phyloP scores from a whole-genome alignment of 2,329 filamentous ascomycete genomes.

The Neocucurbitaria cava region DNA sequence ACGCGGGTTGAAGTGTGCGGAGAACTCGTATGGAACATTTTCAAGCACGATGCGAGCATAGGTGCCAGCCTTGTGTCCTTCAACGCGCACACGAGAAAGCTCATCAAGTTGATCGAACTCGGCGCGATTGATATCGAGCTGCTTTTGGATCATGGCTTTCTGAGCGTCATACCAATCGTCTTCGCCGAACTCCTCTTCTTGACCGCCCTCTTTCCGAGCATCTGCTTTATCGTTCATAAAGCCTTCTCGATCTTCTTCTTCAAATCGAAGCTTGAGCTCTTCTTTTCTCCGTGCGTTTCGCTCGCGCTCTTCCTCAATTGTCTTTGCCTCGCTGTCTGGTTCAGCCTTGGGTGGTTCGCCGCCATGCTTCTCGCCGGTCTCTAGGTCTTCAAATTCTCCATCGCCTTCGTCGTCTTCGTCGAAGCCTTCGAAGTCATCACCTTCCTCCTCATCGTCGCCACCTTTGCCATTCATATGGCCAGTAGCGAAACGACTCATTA shows the following conservation, averaged over 20 bases:
- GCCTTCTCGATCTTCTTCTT: slow-evolving; percentile 97
- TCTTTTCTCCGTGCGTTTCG: slow-evolving; percentile 92
- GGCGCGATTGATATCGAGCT: slow-evolving; percentile 93
- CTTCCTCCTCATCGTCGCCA: slow-evolving; percentile 49
- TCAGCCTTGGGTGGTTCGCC: slow-evolving; percentile 49
- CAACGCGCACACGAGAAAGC: slow-evolving; percentile 79
- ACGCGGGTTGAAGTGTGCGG: slow-evolving; percentile 78
- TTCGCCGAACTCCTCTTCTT: slow-evolving; percentile 85
- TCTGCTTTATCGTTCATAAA: slow-evolving; percentile 89
- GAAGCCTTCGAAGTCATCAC: slow-evolving; percentile 64
- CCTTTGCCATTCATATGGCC: slow-evolving; percentile 62
- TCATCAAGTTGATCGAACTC: slow-evolving; percentile 91
- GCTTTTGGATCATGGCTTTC: slow-evolving; percentile 93
- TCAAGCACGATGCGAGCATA: slow-evolving; percentile 93
- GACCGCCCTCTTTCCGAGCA: slow-evolving; percentile 71
- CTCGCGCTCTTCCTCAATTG: slow-evolving; percentile 86
- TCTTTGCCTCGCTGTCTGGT: slow-evolving; percentile 55
- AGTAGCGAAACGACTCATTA: slow-evolving; percentile 79
- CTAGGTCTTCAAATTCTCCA: slow-evolving; percentile 84
- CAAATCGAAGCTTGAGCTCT: slow-evolving; percentile 91
- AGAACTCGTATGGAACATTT: slow-evolving; percentile 89
- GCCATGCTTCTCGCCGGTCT: slow-evolving; percentile 71
- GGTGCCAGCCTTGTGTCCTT: slow-evolving; percentile 89
- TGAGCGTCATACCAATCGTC: slow-evolving; percentile 99
- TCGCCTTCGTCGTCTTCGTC: slow-evolving; percentile 71